Conservation (phyloP, 140 eudicot species). For the Cichorium intybus region DNA sequence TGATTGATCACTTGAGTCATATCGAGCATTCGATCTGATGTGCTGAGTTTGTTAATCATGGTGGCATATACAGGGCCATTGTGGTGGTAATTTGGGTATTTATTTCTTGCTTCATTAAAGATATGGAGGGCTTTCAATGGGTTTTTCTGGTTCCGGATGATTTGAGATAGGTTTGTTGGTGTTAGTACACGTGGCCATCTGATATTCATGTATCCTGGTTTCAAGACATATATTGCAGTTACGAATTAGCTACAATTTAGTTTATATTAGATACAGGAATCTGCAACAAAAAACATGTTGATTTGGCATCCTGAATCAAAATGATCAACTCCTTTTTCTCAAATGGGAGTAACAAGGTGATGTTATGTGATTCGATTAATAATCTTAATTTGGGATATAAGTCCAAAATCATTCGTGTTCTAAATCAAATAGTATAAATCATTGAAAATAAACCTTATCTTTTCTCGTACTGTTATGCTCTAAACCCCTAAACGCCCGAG, state of each 20-base stretch:
- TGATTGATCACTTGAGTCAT: constrained; percentile 72
- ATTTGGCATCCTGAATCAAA: neutral
- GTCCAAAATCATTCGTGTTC: too few species aligned
- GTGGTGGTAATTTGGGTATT: constrained; percentile 72
- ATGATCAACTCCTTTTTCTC: too few species aligned
- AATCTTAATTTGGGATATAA: too few species aligned
- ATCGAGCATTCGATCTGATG: constrained; percentile 52
- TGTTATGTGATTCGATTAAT: too few species aligned
- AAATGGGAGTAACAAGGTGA: too few species aligned
- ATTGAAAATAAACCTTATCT: too few species aligned
- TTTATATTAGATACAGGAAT: neutral
- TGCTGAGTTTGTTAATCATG: constrained; percentile 70
- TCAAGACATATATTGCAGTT: neutral
- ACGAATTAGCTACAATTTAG: neutral
- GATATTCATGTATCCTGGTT: constrained; percentile 45
- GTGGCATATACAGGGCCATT: constrained; percentile 92
- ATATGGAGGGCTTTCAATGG: constrained; percentile 70
- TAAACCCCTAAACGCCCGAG: too few species aligned
- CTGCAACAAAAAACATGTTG: neutral
- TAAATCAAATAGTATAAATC: too few species aligned
- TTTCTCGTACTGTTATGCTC: too few species aligned
- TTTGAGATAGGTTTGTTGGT: constrained; percentile 68
- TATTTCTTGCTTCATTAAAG: constrained; percentile 63
- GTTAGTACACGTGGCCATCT: constrained; percentile 89
- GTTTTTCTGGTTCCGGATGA: constrained; percentile 66